Conservation (phyloP, 208 protist genomes). For the Trichomonas tenax region DNA sequence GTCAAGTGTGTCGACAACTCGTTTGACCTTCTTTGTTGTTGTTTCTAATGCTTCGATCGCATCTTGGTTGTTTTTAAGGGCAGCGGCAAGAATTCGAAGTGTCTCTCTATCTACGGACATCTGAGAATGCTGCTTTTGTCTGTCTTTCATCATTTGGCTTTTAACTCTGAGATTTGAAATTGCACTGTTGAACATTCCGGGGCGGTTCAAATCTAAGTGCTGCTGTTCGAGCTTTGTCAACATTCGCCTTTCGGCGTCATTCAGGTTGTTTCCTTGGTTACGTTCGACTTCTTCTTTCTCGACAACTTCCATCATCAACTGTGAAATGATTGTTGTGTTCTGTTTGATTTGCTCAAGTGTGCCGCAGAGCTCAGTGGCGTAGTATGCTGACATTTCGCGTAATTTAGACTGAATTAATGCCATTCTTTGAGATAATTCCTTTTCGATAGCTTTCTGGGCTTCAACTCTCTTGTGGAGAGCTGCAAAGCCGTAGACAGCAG, state of each 20-base stretch:
- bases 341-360: neutral
- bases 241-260: neutral
- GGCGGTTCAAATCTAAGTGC: neutral
- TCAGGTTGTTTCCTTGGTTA: neutral
- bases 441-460: neutral
- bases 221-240: neutral
- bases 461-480: neutral
- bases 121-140: neutral
- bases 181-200: neutral
- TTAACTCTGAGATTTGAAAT: neutral
- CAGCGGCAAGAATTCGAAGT: neutral
- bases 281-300: slow-evolving; percentile 1
- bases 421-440: neutral
- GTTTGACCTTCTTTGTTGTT: neutral
- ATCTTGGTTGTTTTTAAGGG: neutral
- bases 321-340: neutral
- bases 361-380: neutral
- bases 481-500: neutral
- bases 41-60: neutral
- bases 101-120: neutral
- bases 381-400: neutral
- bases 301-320: neutral
- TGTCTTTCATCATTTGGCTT: neutral
- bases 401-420: neutral
- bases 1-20: neutral